Base-by-base conservation (phyloP, 2,329 filamentous ascomycete genomes). In the Aspergillus hortae region DNA sequence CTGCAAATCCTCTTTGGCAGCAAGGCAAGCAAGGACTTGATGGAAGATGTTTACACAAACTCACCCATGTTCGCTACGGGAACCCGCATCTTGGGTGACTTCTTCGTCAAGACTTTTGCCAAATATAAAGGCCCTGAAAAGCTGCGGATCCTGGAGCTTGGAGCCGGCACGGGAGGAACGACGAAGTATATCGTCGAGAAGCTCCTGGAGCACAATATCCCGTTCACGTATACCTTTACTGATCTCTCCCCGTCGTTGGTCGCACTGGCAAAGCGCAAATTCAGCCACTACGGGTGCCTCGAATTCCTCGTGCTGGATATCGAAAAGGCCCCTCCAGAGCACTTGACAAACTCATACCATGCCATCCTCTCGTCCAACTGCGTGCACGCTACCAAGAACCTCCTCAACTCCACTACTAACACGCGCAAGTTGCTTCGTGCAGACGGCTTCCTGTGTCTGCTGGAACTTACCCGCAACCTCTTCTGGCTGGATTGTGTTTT, bases 241-340 rank as follows among this genome's bases (percentile, higher is more conserved):
- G 73, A 75, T 44, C 46, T 74, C 1, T 63, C 69, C 0, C 32
- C 62, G 0, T 65, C 66, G 0, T 54, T 74, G 7, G 66, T 75
- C 2, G 60, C 65, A 2, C 58, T 54, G 3, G 68, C 69, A 0
- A 61, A 56, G 35, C 61, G 61, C 36, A 56, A 58, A 36, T 68
- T 67, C 51, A 61, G 57, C 11, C 43, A 65, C 19, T 43, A 55
- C 23, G 23, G 23, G 0, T 32, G 56, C 43, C 59, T 66, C 56
- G 40, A 58, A 17, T 66, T 58, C 48, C 19, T 7, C 5, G 57
- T 54, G 0, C 46, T 57, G 11, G 60, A 69, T 38, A 63, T 67
- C 36, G 64, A 68, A 46, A 60, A 59, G 48, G 5, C 54, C 60
- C 1, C 35, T 35, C 33, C 49, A 1, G 52, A 61, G 4, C 46